Evolutionary conservation across 163 green algal species (phyloP).

Genomic region (Trebouxia gelatinosa): DNA sequence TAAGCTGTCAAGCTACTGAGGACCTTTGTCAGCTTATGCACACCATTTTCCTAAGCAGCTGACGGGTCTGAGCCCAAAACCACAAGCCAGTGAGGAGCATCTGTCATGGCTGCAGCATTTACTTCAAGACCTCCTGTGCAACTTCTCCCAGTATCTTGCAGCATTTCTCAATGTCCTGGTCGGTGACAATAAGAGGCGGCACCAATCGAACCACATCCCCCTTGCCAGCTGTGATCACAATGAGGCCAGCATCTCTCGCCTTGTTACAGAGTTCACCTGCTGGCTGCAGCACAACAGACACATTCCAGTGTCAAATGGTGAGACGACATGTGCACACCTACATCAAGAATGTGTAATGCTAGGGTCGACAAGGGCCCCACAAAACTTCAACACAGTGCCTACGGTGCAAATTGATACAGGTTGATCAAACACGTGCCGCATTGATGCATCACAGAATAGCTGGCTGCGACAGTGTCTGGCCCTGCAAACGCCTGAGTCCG

Average conservation of each 20-base stretch:
- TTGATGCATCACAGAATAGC: too few relatives aligned
- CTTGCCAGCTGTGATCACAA: constrained; percentile 94
- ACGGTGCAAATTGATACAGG: too few relatives aligned
- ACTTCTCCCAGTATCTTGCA: constrained; percentile 52
- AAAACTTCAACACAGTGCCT: too few relatives aligned
- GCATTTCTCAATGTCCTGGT: constrained; percentile 83
- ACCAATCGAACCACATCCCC: constrained; percentile 96
- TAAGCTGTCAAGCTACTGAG: not conserved
- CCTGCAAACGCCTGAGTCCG: too few relatives aligned
- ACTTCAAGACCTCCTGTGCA: constrained; percentile 38
- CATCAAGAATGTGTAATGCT: too few relatives aligned
- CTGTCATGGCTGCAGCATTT: constrained; percentile 15
- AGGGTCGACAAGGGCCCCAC: too few relatives aligned
- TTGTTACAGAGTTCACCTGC: constrained; percentile 72
- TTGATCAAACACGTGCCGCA: too few relatives aligned
- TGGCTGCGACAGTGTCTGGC: too few relatives aligned
- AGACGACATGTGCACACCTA: too few relatives aligned
- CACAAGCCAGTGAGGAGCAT: not conserved
- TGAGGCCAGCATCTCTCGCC: constrained; percentile 76
- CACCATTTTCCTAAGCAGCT: not conserved
- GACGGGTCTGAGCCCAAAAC: not conserved
- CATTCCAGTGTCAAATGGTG: too few relatives aligned
- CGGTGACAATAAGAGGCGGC: constrained; percentile 87
- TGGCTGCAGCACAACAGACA: constrained; percentile 38
- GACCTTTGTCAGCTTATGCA: not conserved